These are phyloP conservation scores for Coemansia guatemalensis DNA, from an alignment of 192 early-diverging fungal species.

Conservation along the genomic window DNA sequence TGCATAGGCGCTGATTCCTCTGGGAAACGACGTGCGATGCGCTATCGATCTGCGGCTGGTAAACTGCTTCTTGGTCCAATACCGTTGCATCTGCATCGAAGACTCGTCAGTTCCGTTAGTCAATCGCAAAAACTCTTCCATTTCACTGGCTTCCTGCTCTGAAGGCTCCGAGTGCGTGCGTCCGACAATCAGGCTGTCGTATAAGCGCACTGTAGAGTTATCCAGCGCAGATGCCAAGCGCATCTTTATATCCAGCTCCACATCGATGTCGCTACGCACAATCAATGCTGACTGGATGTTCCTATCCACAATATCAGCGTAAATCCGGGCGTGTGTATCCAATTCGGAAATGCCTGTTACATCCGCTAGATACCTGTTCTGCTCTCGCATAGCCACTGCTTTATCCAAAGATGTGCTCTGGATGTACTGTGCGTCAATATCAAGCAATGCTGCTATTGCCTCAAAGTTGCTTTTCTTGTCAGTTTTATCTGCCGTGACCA, in stretches of 20 bases:
- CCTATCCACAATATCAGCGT: constrained; percentile 16
- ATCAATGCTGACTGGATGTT: constrained; percentile 28
- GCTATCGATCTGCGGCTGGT: not conserved
- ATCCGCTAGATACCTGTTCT: constrained; percentile 7
- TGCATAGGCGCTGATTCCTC: constrained; percentile 27
- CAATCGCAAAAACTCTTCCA: constrained; percentile 6
- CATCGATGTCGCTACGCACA: constrained; percentile 13
- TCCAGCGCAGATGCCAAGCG: constrained; percentile 18
- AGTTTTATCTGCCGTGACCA: not conserved
- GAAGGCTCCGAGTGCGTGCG: constrained; percentile 14
- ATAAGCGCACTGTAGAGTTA: not conserved
- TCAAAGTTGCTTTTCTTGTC: constrained; percentile 8
- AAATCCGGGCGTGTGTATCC: constrained; percentile 22
- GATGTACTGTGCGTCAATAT: constrained; percentile 15
- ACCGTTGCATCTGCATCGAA: constrained; percentile 12
- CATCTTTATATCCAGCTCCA: constrained; percentile 29
- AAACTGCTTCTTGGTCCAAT: constrained; percentile 15
- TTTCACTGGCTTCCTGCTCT: constrained; percentile 9
- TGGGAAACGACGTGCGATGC: constrained; percentile 19
- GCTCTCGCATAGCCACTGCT: not conserved
- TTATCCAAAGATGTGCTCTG: not conserved
- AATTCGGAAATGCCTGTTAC: constrained; percentile 12
- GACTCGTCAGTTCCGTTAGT: not conserved
- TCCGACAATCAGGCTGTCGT: constrained; percentile 31
- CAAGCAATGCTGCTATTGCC: constrained; percentile 21